These are phyloP conservation scores for Bacidia rubella DNA, from an alignment of 495 filamentous ascomycete genomes.

Conservation along the genomic window DNA sequence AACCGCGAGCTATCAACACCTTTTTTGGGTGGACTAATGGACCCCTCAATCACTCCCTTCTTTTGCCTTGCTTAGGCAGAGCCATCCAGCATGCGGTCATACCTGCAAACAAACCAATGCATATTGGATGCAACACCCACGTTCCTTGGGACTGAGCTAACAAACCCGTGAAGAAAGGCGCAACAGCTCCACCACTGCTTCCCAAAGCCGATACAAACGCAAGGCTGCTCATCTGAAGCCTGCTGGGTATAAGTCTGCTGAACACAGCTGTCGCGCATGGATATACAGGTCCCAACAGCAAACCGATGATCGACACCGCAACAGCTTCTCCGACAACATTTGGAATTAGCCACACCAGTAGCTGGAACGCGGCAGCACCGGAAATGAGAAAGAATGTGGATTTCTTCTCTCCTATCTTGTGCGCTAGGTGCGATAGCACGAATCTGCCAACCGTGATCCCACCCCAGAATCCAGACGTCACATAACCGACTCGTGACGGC, in stretches of 20 bases:
- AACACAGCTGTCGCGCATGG: conserved; percentile 59
- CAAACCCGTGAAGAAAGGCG: conserved; percentile 62
- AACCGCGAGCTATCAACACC: no score
- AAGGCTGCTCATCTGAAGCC: conserved; percentile 52
- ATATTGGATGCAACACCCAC: conserved; percentile 60
- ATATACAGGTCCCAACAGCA: conserved; percentile 66
- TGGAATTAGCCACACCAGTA: conserved; percentile 64
- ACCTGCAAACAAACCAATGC: conserved; percentile 50
- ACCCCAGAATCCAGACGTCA: conserved; percentile 72
- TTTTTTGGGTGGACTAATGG: no score
- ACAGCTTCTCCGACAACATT: conserved; percentile 59
- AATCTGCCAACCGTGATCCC: conserved; percentile 61
- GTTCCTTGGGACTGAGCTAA: conserved; percentile 56
- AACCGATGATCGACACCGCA: conserved; percentile 55
- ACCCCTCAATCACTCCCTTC: conserved; percentile 40
- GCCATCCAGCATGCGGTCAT: conserved; percentile 57
- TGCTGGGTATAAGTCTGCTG: conserved; percentile 42
- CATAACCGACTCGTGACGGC: conserved; percentile 58
- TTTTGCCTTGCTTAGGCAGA: conserved; percentile 41
- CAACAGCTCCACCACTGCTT: conserved; percentile 58
- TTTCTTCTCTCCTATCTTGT: conserved; percentile 50
- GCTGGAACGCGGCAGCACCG: conserved; percentile 49
- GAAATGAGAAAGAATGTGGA: conserved; percentile 48
- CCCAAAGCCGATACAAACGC: conserved; percentile 61
- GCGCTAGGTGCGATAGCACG: conserved; percentile 46